Evolutionary conservation across 352 stramenopile species (phyloP), one percentile per base, ranked within the genome.

Genomic region (Pythium chondricola): DNA sequence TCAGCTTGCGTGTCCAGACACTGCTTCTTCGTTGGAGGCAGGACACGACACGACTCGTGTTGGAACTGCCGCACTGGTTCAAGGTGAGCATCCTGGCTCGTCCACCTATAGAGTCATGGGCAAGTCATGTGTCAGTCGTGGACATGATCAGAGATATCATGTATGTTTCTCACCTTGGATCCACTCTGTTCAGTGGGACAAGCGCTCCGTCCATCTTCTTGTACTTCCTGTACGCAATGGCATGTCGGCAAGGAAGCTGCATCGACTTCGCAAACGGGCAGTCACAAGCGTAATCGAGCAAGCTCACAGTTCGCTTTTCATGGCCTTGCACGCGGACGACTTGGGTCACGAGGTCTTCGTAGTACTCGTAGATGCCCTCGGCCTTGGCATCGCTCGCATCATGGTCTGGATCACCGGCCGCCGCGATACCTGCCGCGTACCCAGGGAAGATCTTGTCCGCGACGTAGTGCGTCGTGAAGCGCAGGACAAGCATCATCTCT

Each of bases 391-490:
- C n/a, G n/a, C n/a, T n/a, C n/a, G n/a, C n/a, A n/a, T n/a, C n/a
- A n/a, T n/a, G n/a, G n/a, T n/a, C n/a, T n/a, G n/a, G n/a, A n/a
- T n/a, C n/a, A n/a, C n/a, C n/a, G n/a, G n/a, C n/a, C n/a, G n/a
- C n/a, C n/a, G n/a, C n/a, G n/a, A 52, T 6, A 3, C 39, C 55
- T 6, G 21, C 38, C 0, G 45, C 37, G 29, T 65, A 69, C 42
- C 61, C n/a, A 0, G 21, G 11, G 29, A 51, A 35, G 6, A 70
- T 43, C 18, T 67, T 26, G 1, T 37, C 22, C 0, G 52, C 49
- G 3, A 64, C 57, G 21, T 40, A 61, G 17, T 65, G 61, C 4
- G 39, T 61, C 0, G 61, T 61, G 25, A 66, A 53, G 0, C 22
- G 31, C 1, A 70, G 43, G 1, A 63, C 33, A 1, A 48, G 5